These are phyloP conservation scores for Candida anglica DNA, from an alignment of 805 yeast genomes.

Conservation along the genomic window DNA sequence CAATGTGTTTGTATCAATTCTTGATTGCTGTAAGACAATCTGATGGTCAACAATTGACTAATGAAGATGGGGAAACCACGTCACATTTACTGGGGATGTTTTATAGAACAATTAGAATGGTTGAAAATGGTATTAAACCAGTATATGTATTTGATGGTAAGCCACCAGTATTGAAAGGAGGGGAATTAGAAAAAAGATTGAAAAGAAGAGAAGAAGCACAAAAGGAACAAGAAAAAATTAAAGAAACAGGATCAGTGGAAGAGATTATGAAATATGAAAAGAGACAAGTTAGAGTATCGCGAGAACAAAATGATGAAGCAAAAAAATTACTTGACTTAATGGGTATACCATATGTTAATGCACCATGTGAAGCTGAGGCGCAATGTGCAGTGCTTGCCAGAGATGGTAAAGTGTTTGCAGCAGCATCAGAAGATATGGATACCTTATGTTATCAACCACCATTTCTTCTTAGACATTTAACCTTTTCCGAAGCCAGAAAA, in stretches of 20 bases:
- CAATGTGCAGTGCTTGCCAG: conserved; percentile 94
- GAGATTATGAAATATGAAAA: conserved; percentile 75
- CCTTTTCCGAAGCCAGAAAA: conserved; percentile 91
- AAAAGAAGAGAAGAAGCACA: conserved; percentile 80
- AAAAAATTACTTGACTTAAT: conserved; percentile 71
- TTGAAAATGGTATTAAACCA: conserved; percentile 93
- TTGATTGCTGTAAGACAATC: conserved; percentile 94
- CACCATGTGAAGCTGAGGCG: conserved; percentile 99
- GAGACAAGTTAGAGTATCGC: conserved; percentile 83
- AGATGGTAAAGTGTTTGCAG: conserved; percentile 90
- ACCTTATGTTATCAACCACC: conserved; percentile 91
- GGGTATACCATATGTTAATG: conserved; percentile 94
- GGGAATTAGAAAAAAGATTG: conserved; percentile 84
- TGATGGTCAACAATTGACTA: conserved; percentile 91
- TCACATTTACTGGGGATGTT: conserved; percentile 96
- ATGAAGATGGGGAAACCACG: conserved; percentile 84
- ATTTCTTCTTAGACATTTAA: conserved; percentile 76
- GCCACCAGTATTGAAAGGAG: conserved; percentile 92
- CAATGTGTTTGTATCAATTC: conserved; percentile 96
- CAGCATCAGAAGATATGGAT: conserved; percentile 99
- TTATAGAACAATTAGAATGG: conserved; percentile 85
- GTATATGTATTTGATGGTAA: conserved; percentile 96
- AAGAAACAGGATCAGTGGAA: conserved; percentile 76
- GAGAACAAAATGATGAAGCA: conserved; percentile 93
- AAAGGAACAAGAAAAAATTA: conserved; percentile 66